Evolutionary conservation across 805 yeast genomes (phyloP).

Genomic region (Tetrapisispora taiwanensis): DNA sequence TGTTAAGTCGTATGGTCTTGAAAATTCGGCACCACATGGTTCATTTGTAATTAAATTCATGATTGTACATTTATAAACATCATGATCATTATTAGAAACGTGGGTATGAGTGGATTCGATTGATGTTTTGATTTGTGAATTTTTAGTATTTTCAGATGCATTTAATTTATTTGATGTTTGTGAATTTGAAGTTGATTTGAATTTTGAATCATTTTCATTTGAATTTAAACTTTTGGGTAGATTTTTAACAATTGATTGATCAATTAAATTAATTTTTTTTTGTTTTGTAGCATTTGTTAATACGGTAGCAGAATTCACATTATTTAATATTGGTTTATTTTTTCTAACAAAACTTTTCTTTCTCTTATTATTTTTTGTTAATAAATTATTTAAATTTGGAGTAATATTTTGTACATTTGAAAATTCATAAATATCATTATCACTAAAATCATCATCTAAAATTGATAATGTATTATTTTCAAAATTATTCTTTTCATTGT

Average conservation of each 20-base stretch:
- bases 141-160: too few species aligned
- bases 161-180: not conserved
- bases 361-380: not conserved
- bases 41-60: slow-evolving; percentile 6
- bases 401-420: not conserved
- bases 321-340: not conserved
- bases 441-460: slow-evolving; percentile 16
- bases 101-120: not conserved
- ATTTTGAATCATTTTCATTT: not conserved
- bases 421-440: slow-evolving; percentile 7
- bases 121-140: not conserved
- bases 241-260: not conserved
- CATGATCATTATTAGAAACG: not conserved
- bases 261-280: not conserved
- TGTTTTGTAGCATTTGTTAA: not conserved
- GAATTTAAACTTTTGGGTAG: not conserved
- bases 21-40: slow-evolving; percentile 42
- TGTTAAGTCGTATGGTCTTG: slow-evolving; percentile 88
- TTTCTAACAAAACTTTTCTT: slow-evolving; percentile 1
- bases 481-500: slow-evolving; percentile 11
- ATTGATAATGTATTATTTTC: slow-evolving; percentile 8
- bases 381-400: not conserved
- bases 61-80: slow-evolving; percentile 2
- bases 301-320: not conserved
- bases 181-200: not conserved